These are phyloP conservation scores for Vaccinium macrocarpon DNA, from an alignment of 148 eudicot species.

Conservation along the genomic window DNA sequence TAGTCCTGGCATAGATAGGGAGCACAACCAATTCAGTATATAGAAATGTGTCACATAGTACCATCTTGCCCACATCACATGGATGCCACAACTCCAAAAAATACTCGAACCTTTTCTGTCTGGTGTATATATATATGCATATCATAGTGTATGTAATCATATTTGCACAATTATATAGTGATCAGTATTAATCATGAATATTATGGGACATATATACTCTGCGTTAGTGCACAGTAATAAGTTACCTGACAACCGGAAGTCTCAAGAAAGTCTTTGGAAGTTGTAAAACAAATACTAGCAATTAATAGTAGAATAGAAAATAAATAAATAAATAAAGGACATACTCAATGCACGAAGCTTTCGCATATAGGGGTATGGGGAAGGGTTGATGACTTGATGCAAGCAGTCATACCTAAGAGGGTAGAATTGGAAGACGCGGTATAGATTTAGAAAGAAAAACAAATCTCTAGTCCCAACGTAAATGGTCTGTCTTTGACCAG, in stretches of 20 bases:
- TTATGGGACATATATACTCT: neutral
- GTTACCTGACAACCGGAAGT: no score
- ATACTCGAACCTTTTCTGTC: neutral
- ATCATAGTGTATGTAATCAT: neutral
- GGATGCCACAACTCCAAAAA: slow-evolving; percentile 15
- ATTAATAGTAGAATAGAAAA: neutral
- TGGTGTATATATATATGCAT: neutral
- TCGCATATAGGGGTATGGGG: no score
- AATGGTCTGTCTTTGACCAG: no score
- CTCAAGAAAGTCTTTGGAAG: neutral
- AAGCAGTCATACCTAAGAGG: no score
- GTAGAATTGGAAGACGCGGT: neutral
- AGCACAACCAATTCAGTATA: no score
- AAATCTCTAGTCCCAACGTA: neutral
- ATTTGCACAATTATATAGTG: neutral
- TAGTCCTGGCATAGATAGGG: no score
- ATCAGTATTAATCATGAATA: neutral
- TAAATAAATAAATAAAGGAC: neutral
- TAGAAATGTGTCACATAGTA: neutral
- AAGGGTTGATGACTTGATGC: no score
- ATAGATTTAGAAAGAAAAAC: neutral
- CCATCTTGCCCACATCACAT: slow-evolving; percentile 10
- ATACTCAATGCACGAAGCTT: no score
- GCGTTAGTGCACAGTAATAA: no score
- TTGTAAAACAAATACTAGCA: neutral